Evolutionary conservation across 257 asterid genomes (phyloP), one percentile per base, ranked within the genome.

Genomic region (Jasminum sambac): DNA sequence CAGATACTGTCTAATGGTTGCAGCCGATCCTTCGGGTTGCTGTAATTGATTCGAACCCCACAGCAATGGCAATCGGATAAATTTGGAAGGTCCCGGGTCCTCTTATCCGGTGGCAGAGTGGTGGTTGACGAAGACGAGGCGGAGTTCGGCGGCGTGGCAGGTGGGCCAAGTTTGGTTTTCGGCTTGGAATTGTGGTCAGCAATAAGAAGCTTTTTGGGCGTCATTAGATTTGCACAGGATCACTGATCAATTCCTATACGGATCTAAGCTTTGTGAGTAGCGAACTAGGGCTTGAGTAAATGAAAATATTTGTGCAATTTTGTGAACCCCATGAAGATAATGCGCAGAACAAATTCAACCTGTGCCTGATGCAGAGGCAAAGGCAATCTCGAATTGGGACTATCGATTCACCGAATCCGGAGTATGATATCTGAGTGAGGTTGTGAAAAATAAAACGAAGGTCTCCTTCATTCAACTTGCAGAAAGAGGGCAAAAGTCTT

Each of bases 21-120:
- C 52, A 94, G 93, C 67, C 95, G 90, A 38, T 85, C 95, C 67
- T 77, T 81, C 17, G 97, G 95, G 80, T 86, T 87, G 16, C 87
- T 74, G 73, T 67, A 69, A 82, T 85, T 82, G 72, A 89, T 77
- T 19, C 84, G 89, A 80, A 72, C 41, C 68, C 83, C 72, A 65
- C 98, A 91, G 71, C 93, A 80, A 57, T 94, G 96, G 79, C 98
- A 94, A 60, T 88, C 88, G 63, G 95, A 86, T 17, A 91, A 78
- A 80, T 89, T 94, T 62, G 98, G 96, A 8, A 77, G 85, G 63
- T 85, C 87, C 43, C 97, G 83, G 12, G 98, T 90, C 71, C 79
- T 76, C 86, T 81, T 87, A 17, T 46, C 79, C 61, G 80, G 77
- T 64, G 60, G 79, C 66, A 78, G 74, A 26, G 40, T n/a, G 57